phyloP scores from a whole-genome alignment of 768 basidiomycete species.

The Mycena venus region DNA sequence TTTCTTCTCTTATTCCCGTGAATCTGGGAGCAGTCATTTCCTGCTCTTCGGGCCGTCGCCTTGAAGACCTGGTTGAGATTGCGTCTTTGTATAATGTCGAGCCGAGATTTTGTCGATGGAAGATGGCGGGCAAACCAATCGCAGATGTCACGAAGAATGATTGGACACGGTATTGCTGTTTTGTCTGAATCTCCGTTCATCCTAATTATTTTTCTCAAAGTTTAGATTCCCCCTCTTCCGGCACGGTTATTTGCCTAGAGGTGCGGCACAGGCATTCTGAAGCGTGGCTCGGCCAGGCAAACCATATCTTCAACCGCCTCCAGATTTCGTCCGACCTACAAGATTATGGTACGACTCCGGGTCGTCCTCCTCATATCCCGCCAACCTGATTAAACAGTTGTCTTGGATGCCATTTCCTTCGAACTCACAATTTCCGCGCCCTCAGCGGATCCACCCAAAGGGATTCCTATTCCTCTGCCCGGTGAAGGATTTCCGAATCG shows the following conservation, averaged over 20 bases:
- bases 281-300: neutral
- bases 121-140: neutral
- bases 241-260: no score
- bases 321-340: no score
- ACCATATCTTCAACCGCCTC: neutral
- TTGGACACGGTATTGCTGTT: neutral
- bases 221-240: neutral
- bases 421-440: no score
- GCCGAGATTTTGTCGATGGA: neutral
- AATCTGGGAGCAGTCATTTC: neutral
- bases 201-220: neutral
- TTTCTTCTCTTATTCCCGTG: neutral
- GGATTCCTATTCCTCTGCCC: neutral
- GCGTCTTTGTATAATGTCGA: neutral
- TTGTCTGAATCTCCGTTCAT: neutral
- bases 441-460: no score
- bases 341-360: no score
- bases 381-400: no score
- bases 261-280: neutral
- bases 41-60: neutral
- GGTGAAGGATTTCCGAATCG: neutral
- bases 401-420: no score
- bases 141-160: neutral
- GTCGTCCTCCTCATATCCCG: no score
- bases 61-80: neutral